Evolutionary conservation across 352 stramenopile genomes (phyloP), one percentile per base, ranked within the genome.

Genomic region (Pythium oligandrum): DNA sequence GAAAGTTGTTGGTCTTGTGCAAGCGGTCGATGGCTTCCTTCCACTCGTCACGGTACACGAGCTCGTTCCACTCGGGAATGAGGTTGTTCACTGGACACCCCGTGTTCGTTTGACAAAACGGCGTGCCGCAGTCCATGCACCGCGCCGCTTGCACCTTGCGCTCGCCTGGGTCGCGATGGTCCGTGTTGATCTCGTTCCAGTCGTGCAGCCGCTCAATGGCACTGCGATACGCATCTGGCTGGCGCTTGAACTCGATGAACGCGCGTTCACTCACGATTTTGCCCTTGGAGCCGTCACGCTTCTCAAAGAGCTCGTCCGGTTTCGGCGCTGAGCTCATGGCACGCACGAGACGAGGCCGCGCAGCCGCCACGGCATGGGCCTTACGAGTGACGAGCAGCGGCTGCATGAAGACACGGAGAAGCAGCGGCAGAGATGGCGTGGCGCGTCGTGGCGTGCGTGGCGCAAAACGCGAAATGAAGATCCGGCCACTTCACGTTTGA

Each of bases 1-100:
- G 96, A 70, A 99, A 98, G 78, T 99, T 99, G 81, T 99, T 99
- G 55, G 96, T 99, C 75, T 97, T 97, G 76, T 98, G 93, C 56
- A 99, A 75, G 2, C 93, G 84, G 50, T 98, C 87, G 66, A 96
- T 97, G 35, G 96, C 96, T 59, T 98, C 95, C 53, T 90, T 84
- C 95, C 95, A 98, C 68, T 98, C 92, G 61, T 96, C 92, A 53
- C 98, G 95, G 77, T 93, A 98, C 36, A 99, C 96, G 9, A 98
- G 78, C 62, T 98, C 96, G 72, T 99, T 99, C 95, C 95, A 99
- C 78, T 99, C 96, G 2, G 96, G 96, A 60, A 99, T 99, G 17
- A 98, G 73, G 67, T 99, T 99, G 76, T 98, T 96, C 17, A 99
- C 90, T 30, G 96, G 96, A 63, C 96, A 98, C 47, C 96, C 96